Base-by-base conservation (phyloP, 2,329 filamentous ascomycete species). In the Pseudopyrenochaeta lycopersici region DNA sequence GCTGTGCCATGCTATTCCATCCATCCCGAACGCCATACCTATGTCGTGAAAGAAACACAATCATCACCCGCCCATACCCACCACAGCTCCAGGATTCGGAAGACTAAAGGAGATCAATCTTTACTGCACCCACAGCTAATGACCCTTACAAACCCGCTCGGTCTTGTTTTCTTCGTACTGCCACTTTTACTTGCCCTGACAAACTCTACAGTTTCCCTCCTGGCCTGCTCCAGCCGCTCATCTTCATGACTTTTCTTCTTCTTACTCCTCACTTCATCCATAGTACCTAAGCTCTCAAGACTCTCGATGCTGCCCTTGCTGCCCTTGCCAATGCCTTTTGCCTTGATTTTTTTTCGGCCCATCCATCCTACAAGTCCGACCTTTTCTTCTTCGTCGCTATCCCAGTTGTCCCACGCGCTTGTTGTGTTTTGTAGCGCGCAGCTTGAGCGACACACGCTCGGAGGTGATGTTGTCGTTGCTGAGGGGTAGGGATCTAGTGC, bases 401-500 rank as follows among this genome's bases (percentile, higher is more conserved):
- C 71, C 63, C 68, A 74, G 41, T 73, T 70, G 23, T 75, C 72
- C 73, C 73, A 75, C 32, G 69, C 73, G n/a, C 67, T 71, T 3
- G 55, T 68, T 4, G 66, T 65, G 43, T 71, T 70, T 17, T 73
- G 71, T 17, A 70, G 49, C 7, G 45, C 49, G n/a, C 64, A 64
- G 46, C 65, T 70, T 29, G 64, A 57, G 2, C 64, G 60, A 20
- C 52, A 60, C 1, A 65, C 49, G 17, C 63, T 64, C 1, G 62
- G 60, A 11, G 63, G 60, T 7, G 56, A 41, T 10, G 58, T 63
- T 2, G 62, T 53, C 1, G 55, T 42, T 7, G 58, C 48, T 1
- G 65, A 56, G 4, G 62, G 39, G 47, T 64, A 67, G 2, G 68
- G 63, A 20, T 61, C 66, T 7, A 67, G 38, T 2, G 62, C 62